Evolutionary conservation across 495 filamentous ascomycete species (phyloP).

Genomic region (Hypoxylon lenormandii): DNA sequence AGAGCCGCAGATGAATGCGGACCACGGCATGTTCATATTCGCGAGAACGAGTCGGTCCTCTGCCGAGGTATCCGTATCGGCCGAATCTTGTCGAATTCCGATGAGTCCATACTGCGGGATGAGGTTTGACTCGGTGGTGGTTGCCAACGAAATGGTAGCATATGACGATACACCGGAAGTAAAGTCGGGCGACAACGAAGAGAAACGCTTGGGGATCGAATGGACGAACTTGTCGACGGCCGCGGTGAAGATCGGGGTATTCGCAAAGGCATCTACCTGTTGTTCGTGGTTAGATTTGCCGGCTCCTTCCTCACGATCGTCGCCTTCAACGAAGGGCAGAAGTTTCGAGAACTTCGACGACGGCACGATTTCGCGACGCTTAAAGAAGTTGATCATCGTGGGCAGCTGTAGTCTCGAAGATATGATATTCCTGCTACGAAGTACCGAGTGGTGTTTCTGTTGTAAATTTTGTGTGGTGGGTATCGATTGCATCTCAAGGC

Average conservation of each 20-base stretch:
- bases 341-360: neutral
- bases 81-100: conserved; percentile 12
- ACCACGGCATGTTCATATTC: conserved; percentile 68
- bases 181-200: conserved; percentile 20
- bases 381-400: neutral
- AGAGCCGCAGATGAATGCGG: conserved; percentile 72
- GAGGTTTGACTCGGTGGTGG: neutral
- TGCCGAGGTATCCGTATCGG: neutral
- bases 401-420: neutral
- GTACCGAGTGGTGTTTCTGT: too few species aligned
- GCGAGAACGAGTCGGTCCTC: conserved; percentile 62
- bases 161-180: neutral
- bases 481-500: too few species aligned
- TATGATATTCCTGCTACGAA: too few species aligned
- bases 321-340: neutral
- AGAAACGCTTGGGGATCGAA: conserved; percentile 21
- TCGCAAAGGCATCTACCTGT: conserved; percentile 27
- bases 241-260: conserved; percentile 44
- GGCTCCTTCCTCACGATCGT: neutral
- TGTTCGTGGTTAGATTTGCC: neutral
- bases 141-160: neutral
- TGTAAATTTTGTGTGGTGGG: too few species aligned
- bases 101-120: conserved; percentile 39
- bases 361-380: neutral
- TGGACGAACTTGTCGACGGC: conserved; percentile 39